Base-by-base conservation (phyloP, 1,139 yeast genomes). In the Geotrichum citri-aurantii region DNA sequence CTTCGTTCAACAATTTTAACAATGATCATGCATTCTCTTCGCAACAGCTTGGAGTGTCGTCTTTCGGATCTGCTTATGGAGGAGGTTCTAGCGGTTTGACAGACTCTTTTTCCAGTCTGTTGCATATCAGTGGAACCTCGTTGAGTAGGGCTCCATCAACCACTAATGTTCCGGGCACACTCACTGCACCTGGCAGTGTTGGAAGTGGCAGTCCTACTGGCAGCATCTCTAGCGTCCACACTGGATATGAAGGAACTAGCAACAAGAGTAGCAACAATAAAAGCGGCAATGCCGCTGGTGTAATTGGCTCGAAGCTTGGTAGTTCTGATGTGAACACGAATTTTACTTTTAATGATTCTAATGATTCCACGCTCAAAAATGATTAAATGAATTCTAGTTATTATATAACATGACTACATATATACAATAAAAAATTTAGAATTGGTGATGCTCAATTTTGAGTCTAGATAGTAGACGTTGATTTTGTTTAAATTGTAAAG, bases 51-150 rank as follows among this genome's bases (percentile, higher is more conserved):
- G 54, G 59, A 26, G 54, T 44, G 26, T 50, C 59, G 42, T 54
- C 57, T 37, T 58, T 24, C 58, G 59, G 57, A 27, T 27, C 57
- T 49, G 55, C 56, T 12, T 44, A 56, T 8, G 55, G 58, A 48
- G 61, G 62, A 26, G 54, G 48, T 37, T 44, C 46, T 19, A 23
- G 27, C 10, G 50, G 49, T 19, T 44, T 65, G 55, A 59, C 63
- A n/a, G 70, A 67, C 58, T 63, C 68, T 29, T 67, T 67, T 51
- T 60, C 68, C 40, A 62, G 65, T 51, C 56, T 64, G 56, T 60
- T 66, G 65, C 61, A 64, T 24, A 55, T 67, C 37, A 65, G 68
- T 29, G 68, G 66, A 2, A 60, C 52, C 37, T 55, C 60, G 11
- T 55, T 60, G 37, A 56, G 59, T 48, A 33, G 62, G 50, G 62